Evolutionary conservation across 768 basidiomycete species (phyloP), one percentile per base, ranked within the genome.

Genomic region (Lactifluus volemus): DNA sequence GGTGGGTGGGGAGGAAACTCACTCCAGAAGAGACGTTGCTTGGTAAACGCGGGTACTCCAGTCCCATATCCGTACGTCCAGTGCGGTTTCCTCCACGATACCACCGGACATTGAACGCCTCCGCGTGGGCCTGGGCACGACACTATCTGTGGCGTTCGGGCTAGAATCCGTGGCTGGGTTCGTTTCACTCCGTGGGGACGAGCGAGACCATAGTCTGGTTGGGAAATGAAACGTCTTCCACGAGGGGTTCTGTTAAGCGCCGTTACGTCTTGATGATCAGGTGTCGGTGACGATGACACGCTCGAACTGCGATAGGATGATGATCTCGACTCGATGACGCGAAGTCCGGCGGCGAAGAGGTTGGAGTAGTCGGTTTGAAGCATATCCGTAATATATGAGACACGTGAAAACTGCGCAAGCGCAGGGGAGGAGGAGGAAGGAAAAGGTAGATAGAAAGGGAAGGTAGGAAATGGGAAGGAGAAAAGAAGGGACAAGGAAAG

Each of bases 291-390:
- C 1, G 41, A 39, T 49, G 61, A 47, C 17, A 49, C 34, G 44
- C 17, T 15, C 10, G 36, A n/a, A 30, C 12, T 5, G 8, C 10
- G 49, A 11, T 42, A 19, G 49, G 36, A 8, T 8, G 53, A 53
- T 4, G 60, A 21, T 34, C 51, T 48, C 32, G 62, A 52, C 34
- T 50, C 36, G 50, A 64, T 64, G 19, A 56, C 63, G 30, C 63
- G 63, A 21, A 65, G 57, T 15, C 64, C 64, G 12, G 64, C 56
- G 17, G 64, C 42, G 39, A 65, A 63, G 39, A 65, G 63, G 21
- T 64, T 59, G 6, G 64, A 65, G 47, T 65, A 65, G 51, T 64
- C 54, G 36, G 63, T 42, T 49, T 58, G 44, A 19, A 65, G 49
- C n/a, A 45, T 34, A 30, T 58, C 53, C 56, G 58, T 62, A 30